These are phyloP conservation scores for Pisolithus tinctorius DNA, from an alignment of 768 basidiomycete genomes.

Conservation along the genomic window DNA sequence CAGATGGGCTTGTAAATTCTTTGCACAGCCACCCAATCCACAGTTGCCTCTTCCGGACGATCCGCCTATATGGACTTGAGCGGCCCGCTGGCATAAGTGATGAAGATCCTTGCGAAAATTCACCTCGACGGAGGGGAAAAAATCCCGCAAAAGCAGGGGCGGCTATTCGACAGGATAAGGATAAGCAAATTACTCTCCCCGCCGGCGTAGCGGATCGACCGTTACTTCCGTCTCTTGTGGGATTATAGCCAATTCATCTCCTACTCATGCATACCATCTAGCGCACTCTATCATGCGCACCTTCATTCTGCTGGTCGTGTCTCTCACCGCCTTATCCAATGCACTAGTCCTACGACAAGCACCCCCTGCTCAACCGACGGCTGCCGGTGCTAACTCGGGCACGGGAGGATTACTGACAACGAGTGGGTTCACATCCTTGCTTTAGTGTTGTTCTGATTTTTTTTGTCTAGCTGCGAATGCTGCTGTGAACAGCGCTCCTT, in stretches of 20 bases:
- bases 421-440: not conserved
- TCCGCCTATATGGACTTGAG: not conserved
- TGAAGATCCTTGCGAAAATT: not conserved
- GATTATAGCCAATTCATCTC: not conserved
- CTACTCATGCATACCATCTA: not conserved
- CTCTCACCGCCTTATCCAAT: not conserved
- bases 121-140: too few species aligned
- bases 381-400: not conserved
- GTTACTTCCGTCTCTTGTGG: not conserved
- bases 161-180: not conserved
- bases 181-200: not conserved
- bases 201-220: not conserved
- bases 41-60: not conserved
- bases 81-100: not conserved
- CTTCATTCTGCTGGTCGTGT: not conserved
- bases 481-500: slow-evolving; percentile 1
- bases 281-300: not conserved
- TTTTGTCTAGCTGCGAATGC: not conserved
- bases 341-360: not conserved
- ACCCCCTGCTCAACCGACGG: not conserved
- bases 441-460: not conserved
- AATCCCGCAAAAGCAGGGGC: not conserved
- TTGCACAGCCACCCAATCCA: slow-evolving; percentile 17
- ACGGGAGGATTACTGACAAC: not conserved
- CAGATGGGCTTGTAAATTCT: not conserved